Percentiles rank a stretch among this genome's conserved stretches.
Evolutionary conservation across 2,329 filamentous ascomycete genomes (phyloP).

Genomic region (Sordariomycetes sp.): DNA sequence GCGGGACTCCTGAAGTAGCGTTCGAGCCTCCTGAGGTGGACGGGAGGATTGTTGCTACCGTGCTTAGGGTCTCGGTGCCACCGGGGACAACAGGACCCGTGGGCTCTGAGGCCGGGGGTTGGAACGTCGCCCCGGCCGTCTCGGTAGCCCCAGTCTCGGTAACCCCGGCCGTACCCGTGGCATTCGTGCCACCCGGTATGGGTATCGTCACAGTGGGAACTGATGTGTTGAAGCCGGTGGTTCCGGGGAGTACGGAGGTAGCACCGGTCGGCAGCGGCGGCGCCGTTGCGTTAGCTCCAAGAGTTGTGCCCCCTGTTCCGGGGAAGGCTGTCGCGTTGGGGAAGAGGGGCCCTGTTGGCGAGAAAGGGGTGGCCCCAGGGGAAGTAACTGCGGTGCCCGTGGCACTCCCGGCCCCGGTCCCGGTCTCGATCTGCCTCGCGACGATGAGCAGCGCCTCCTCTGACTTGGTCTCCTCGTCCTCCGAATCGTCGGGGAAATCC

Average conservation of each 20-base stretch:
- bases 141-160: background rate
- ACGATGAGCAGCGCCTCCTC: background rate
- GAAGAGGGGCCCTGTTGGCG: background rate
- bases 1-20: background rate
- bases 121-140: background rate
- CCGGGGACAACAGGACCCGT: background rate
- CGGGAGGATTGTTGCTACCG: background rate
- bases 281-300: background rate
- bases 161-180: background rate
- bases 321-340: background rate
- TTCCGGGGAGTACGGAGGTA: background rate
- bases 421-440: background rate
- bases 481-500: background rate
- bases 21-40: background rate
- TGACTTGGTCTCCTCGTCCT: background rate
- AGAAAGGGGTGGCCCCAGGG: background rate
- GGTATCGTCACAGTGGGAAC: background rate
- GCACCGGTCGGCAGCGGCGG: background rate
- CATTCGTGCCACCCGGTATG: background rate
- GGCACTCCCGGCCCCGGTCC: background rate
- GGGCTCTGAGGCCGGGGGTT: background rate
- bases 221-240: background rate
- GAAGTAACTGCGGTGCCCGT: background rate
- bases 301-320: background rate
- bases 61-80: background rate